Evolutionary conservation across 2,329 filamentous ascomycete species (phyloP).

Genomic region (Talaromyces islandicus): DNA sequence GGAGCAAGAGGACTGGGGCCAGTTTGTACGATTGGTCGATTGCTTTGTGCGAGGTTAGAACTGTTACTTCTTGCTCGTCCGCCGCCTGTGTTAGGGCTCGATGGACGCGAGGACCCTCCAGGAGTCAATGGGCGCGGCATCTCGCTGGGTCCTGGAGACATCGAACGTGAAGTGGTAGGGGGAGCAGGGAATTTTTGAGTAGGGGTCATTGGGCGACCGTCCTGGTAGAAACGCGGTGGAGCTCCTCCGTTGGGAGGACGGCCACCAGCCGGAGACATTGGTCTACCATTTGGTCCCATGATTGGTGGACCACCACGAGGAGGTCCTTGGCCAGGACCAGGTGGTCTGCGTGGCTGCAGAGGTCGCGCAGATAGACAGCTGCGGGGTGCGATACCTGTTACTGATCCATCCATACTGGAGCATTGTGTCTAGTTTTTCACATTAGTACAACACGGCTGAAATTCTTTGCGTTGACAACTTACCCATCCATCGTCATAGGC

Average conservation of each 20-base stretch:
- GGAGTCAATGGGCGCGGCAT: constrained; percentile 12
- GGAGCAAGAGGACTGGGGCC: constrained; percentile 24
- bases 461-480: constrained; percentile 39
- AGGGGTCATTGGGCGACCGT: constrained; percentile 26
- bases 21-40: constrained; percentile 9
- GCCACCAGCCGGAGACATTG: constrained; percentile 39
- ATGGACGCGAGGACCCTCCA: constrained; percentile 35
- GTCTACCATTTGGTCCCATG: constrained; percentile 15
- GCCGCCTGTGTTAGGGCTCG: constrained; percentile 29
- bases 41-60: too few relatives aligned
- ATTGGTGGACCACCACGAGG: constrained; percentile 5
- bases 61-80: constrained; percentile 25
- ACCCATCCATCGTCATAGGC: constrained; percentile 99
- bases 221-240: constrained; percentile 16
- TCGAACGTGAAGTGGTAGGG: constrained; percentile 22
- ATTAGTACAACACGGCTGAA: constrained; percentile 26
- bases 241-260: constrained; percentile 10
- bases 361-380: constrained; percentile 90
- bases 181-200: constrained; percentile 22
- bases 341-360: constrained; percentile 68
- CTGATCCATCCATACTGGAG: constrained; percentile 79
- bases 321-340: constrained; percentile 22
- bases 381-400: constrained; percentile 87
- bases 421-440: constrained; percentile 66
- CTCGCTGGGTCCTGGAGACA: constrained; percentile 20